Evolutionary conservation across 768 basidiomycete genomes (phyloP).

Genomic region (Hemileccinum rubropunctum): DNA sequence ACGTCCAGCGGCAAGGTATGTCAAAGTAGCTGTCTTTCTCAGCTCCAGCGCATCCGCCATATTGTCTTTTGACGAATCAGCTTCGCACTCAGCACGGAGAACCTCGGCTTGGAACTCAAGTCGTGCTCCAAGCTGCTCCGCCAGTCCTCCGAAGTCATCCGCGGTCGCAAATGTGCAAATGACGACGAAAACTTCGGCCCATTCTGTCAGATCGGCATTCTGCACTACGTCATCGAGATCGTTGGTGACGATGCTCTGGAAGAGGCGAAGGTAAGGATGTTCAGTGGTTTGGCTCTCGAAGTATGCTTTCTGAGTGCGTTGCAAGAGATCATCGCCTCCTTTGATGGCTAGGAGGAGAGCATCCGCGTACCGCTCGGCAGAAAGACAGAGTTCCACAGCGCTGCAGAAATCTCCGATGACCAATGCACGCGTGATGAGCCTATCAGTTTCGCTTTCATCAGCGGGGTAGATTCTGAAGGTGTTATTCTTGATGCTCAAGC

Average conservation of each 20-base stretch:
- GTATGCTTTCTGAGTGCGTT: constrained; percentile 88
- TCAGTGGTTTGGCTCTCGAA: constrained; percentile 77
- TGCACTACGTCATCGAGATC: constrained; percentile 94
- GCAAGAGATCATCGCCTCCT: constrained; percentile 84
- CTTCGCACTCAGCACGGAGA: constrained; percentile 47
- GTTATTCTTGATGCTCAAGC: constrained; percentile 57
- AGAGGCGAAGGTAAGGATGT: constrained; percentile 86
- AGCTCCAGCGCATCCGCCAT: constrained; percentile 39
- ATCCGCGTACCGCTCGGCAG: constrained; percentile 88
- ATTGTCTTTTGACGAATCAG: constrained; percentile 38
- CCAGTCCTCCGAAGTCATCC: constrained; percentile 83
- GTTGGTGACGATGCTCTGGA: constrained; percentile 90
- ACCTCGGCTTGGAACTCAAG: constrained; percentile 83
- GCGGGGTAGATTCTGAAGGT: constrained; percentile 89
- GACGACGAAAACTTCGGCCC: constrained; percentile 96
- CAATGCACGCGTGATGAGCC: constrained; percentile 86
- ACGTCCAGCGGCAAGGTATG: constrained; percentile 88
- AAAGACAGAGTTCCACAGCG: constrained; percentile 89
- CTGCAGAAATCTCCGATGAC: constrained; percentile 95
- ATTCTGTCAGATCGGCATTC: constrained; percentile 91
- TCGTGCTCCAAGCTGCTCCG: constrained; percentile 88
- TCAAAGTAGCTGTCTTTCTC: constrained; percentile 87
- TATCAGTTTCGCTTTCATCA: constrained; percentile 85
- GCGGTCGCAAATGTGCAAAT: constrained; percentile 88
- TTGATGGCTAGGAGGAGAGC: constrained; percentile 91